Base-by-base conservation (phyloP, 2,329 filamentous ascomycete genomes). In the Xylariomycetidae sp. region DNA sequence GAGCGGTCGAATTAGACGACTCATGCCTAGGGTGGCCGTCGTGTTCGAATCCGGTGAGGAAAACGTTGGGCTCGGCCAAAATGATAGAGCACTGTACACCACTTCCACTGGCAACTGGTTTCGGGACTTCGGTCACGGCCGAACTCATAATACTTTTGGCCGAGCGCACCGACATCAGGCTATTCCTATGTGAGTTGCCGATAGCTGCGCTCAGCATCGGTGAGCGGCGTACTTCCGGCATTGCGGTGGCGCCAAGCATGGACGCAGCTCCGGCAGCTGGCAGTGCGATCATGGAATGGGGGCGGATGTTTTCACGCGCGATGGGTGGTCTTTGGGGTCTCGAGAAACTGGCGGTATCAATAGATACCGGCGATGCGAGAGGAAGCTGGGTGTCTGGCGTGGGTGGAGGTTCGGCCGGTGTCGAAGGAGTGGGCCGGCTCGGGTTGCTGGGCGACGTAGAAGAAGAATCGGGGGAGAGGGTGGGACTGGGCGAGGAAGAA, bases 61-160 rank as follows among this genome's bases (percentile, higher is more conserved):
- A 92, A 16, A 92, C 65, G 37, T 82, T 81, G n/a, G 84, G 84
- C 56, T 92, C 86, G 18, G 83, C 83, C 25, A 92, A 65, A 18
- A 82, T 64, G 28, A 92, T 84, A 19, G 78, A 82, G 49, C 85
- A 82, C 16, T 72, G 72, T 15, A 92, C 71, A 27, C 85, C 85
- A 56, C 83, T 86, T 29, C 82, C 85, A 12, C 80, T 78, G 10
- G 83, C 84, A n/a, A 90, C 68, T 1, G 86, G 85, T 59, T 88
- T 86, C n/a, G 68, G 65, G 1, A 76, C 49, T 44, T 76, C 73
- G 19, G 68, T 63, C n/a, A 75, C 67, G n/a, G n/a, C n/a, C 10
- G 71, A 70, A 39, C 60, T 71, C 42, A 73, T 58, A 20, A 65
- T 60, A 35, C 58, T 65, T 52, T 78, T 78, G 31, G 63, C 59